phyloP scores from a whole-genome alignment of 2,329 filamentous ascomycete species.

The Talaromyces atroroseus region DNA sequence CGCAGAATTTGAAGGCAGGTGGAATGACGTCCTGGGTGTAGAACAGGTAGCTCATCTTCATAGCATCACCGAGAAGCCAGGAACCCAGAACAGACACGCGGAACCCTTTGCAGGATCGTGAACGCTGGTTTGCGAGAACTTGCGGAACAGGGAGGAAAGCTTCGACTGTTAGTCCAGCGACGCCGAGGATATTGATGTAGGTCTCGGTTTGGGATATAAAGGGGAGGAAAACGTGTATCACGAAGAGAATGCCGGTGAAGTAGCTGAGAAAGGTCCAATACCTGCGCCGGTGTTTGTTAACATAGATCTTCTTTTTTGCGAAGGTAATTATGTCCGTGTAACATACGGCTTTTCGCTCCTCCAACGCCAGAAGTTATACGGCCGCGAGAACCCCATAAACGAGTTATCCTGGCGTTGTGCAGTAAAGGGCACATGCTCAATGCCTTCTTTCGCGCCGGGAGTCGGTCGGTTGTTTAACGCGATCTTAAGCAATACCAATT shows the following conservation, averaged over 20 bases:
- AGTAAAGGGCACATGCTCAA: constrained; percentile 40
- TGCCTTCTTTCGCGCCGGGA: constrained; percentile 32
- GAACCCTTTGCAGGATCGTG: constrained; percentile 46
- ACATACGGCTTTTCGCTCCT: constrained; percentile 46
- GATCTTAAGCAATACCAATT: constrained; percentile 55
- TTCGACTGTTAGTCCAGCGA: constrained; percentile 43
- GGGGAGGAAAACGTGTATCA: constrained; percentile 50
- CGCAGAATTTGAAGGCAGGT: constrained; percentile 46
- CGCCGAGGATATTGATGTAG: constrained; percentile 43
- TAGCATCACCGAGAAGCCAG: constrained; percentile 46
- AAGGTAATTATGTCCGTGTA: neutral
- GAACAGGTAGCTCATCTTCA: constrained; percentile 50
- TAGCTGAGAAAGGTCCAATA: constrained; percentile 57
- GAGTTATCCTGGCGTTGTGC: constrained; percentile 18
- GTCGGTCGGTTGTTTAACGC: constrained; percentile 53
- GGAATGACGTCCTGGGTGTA: constrained; percentile 39
- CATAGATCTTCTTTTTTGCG: neutral
- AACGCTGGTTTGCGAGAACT: constrained; percentile 43
- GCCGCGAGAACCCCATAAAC: constrained; percentile 38
- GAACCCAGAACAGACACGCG: constrained; percentile 43
- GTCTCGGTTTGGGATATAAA: constrained; percentile 37
- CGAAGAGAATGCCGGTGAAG: constrained; percentile 44
- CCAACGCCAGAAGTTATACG: constrained; percentile 63
- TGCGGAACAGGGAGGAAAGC: constrained; percentile 45
- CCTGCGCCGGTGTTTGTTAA: constrained; percentile 18